Evolutionary conservation across 176 grass and related monocot species (phyloP), one percentile per base, ranked within the genome.

Genomic region (Tillandsia fasciculata): DNA sequence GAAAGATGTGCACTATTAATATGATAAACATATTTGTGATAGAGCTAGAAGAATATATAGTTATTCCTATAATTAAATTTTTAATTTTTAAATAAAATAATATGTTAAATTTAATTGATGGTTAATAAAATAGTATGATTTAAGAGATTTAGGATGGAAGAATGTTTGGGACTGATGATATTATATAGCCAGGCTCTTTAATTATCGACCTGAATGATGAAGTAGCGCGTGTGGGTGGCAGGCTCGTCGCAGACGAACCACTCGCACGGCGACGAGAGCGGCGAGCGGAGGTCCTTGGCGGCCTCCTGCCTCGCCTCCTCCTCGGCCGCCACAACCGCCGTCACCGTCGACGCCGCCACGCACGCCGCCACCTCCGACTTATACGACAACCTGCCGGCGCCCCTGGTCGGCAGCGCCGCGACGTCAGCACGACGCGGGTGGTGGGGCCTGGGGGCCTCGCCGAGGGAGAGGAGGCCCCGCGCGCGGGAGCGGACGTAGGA

Each of bases 231-330:
- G 78, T 75, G 57, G 53, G 33, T 70, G 64, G 73, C 72, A 14
- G 80, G 67, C 69, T 93, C 82, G 78, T 99, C 94, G 87, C 94
- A 99, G 49, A 75, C 80, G 83, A 93, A 99, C 94, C 94, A 99
- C 72, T 99, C 89, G 70, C 94, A 99, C 48, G 94, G 94, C 8
- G 94, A 90, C 11, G 87, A 93, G 74, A 83, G 83, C 59, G 79
- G 80, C 50, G 94, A 99, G 11, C 89, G 86, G 63, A 99, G 94
- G 84, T 99, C 94, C 22, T 85, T 81, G 0, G 94, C 89, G 6
- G 94, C 94, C 79, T 90, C 84, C 65, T 92, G 89, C 29, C 89
- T 70, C 48, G 94, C 89, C 52, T 65, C 82, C 63, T 93, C 94
- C 77, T 90, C 89, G 0, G 94, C 89, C 14, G 89, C 94, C 77